Conservation (phyloP, 2,329 filamentous ascomycete genomes). For the Phyllosticta citrichinensis region DNA sequence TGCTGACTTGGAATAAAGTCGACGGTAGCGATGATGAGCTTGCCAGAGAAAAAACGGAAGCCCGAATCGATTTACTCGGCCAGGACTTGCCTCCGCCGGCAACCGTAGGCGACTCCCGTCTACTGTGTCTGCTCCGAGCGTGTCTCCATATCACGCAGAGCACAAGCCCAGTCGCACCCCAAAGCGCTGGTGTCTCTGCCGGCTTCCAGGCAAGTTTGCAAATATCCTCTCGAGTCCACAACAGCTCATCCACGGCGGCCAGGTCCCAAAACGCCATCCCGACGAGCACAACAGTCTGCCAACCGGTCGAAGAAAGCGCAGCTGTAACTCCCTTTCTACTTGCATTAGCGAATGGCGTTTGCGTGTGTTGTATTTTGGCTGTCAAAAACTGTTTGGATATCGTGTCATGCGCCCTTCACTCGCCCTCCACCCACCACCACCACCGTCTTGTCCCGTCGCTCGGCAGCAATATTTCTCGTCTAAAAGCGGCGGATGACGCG, state of each 20-base stretch:
- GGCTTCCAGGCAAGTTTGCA: neutral
- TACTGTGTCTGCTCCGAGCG: too few relatives aligned
- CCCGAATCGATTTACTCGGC: too few relatives aligned
- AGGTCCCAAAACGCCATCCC: neutral
- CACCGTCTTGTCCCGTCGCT: neutral
- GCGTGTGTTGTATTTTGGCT: neutral
- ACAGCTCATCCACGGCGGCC: neutral
- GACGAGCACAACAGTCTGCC: neutral
- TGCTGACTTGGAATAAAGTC: neutral
- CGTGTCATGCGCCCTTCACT: neutral
- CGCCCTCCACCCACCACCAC: neutral
- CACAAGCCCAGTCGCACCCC: neutral
- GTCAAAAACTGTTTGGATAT: neutral
- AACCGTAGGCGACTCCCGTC: too few relatives aligned
- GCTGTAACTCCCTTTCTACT: neutral
- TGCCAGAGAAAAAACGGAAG: too few relatives aligned
- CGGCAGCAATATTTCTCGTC: too few relatives aligned
- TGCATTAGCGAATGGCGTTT: neutral
- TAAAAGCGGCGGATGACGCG: too few relatives aligned
- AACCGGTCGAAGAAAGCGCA: neutral
- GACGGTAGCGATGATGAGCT: neutral
- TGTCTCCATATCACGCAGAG: neutral
- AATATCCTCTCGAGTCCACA: neutral
- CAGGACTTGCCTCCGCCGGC: too few relatives aligned
- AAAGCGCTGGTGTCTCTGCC: neutral